phyloP scores from a whole-genome alignment of 495 filamentous ascomycete genomes.

The Aspergillus ellipticus region DNA sequence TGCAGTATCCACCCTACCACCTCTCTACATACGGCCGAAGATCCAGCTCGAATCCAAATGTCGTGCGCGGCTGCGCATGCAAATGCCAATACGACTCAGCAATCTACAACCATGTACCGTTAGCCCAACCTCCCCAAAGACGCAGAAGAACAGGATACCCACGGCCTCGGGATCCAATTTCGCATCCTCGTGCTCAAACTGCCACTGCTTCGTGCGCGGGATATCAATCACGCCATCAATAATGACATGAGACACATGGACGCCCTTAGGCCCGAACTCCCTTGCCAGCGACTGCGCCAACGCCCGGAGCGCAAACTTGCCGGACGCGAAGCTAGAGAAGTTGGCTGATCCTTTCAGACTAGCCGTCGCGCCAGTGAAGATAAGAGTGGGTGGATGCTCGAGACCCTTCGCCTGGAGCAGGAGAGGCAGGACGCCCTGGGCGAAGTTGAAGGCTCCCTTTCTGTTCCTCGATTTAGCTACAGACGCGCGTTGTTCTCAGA shows the following conservation, averaged over 20 bases:
- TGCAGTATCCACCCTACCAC: constrained; percentile 38
- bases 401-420: constrained; percentile 57
- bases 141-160: constrained; percentile 37
- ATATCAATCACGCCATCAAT: constrained; percentile 90
- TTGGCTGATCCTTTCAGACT: constrained; percentile 68
- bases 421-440: constrained; percentile 67
- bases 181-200: constrained; percentile 60
- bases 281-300: constrained; percentile 73
- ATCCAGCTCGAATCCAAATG: constrained; percentile 84
- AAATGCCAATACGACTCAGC: constrained; percentile 86
- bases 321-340: constrained; percentile 69
- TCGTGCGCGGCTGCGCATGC: constrained; percentile 77
- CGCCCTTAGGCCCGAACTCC: constrained; percentile 85
- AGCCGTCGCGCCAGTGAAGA: constrained; percentile 86
- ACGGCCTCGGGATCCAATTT: constrained; percentile 81
- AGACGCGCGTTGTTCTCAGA: not conserved
- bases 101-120: constrained; percentile 54
- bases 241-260: constrained; percentile 83
- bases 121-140: constrained; percentile 5
- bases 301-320: constrained; percentile 79
- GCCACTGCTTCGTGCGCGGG: constrained; percentile 60
- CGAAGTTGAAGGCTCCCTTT: constrained; percentile 74
- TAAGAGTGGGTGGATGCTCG: constrained; percentile 68
- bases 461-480: constrained; percentile 28
- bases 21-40: constrained; percentile 78